Conservation (phyloP, 2,329 filamentous ascomycete species). For the Aspergillus sojae region DNA sequence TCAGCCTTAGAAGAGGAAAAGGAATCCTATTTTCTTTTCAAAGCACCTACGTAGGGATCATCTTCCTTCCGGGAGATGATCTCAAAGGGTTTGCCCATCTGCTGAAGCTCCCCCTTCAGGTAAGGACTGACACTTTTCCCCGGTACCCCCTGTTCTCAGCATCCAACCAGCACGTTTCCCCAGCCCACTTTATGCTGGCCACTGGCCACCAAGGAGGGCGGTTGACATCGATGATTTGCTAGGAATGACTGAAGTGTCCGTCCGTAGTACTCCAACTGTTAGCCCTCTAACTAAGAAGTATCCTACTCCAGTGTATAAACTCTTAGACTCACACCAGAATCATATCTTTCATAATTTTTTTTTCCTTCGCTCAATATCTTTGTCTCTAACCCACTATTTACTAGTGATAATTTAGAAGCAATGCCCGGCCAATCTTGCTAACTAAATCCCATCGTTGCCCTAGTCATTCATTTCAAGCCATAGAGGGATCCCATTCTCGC, state of each 20-base stretch:
- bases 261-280: too few relatives aligned
- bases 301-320: slow-evolving; percentile 15
- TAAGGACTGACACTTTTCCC: slow-evolving; percentile 20
- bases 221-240: slow-evolving; percentile 13
- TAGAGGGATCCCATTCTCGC: neutral
- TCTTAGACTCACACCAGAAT: neutral
- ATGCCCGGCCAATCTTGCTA: neutral
- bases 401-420: neutral
- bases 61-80: neutral
- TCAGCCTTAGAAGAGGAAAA: neutral
- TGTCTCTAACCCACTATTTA: neutral
- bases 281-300: neutral
- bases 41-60: neutral
- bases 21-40: neutral
- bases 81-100: slow-evolving; percentile 24
- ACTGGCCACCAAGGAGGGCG: slow-evolving; percentile 1
- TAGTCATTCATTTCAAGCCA: neutral
- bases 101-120: slow-evolving; percentile 42
- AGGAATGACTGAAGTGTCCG: neutral
- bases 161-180: neutral
- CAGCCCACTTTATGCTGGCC: slow-evolving; percentile 5
- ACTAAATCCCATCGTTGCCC: neutral
- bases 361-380: neutral
- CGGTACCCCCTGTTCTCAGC: slow-evolving; percentile 15
- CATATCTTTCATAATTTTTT: slow-evolving; percentile 7